Percentiles rank a stretch among this genome's conserved stretches.
These are phyloP conservation scores for Penicillium psychrofluorescens DNA, from an alignment of 495 filamentous ascomycete species.

Conservation along the genomic window DNA sequence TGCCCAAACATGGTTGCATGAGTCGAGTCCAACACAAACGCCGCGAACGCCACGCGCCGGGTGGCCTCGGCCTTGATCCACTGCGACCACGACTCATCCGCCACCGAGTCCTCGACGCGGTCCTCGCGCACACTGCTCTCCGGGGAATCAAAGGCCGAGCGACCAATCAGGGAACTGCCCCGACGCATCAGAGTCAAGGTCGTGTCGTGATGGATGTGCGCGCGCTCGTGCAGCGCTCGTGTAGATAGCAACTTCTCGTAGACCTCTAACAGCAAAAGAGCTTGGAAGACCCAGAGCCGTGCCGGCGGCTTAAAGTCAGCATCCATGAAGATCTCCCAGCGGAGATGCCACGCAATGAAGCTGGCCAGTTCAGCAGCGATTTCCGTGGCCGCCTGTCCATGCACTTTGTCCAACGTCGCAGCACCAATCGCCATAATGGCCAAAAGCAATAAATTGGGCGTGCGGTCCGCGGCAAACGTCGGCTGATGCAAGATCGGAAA, in stretches of 20 bases:
- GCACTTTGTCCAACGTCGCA: slow-evolving; percentile 73
- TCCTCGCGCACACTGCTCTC: slow-evolving; percentile 44
- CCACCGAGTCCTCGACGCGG: slow-evolving; percentile 26
- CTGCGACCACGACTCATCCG: slow-evolving; percentile 92
- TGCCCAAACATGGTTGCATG: slow-evolving; percentile 99
- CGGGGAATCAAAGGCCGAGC: slow-evolving; percentile 79
- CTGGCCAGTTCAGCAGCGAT: slow-evolving; percentile 71
- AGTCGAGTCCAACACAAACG: slow-evolving; percentile 91
- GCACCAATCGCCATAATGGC: slow-evolving; percentile 94
- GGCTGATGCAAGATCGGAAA: slow-evolving; percentile 91
- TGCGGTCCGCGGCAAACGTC: slow-evolving; percentile 83
- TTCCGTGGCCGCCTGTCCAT: slow-evolving; percentile 65
- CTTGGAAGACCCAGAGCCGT: slow-evolving; percentile 96
- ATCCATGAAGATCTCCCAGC: slow-evolving; percentile 91
- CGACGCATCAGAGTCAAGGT: slow-evolving; percentile 93
- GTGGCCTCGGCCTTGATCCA: slow-evolving; percentile 97
- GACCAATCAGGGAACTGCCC: slow-evolving; percentile 86
- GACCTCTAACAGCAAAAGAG: slow-evolving; percentile 78
- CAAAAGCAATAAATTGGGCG: slow-evolving; percentile 77
- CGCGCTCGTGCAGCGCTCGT: slow-evolving; percentile 83
- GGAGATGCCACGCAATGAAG: slow-evolving; percentile 83
- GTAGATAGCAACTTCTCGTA: slow-evolving; percentile 98
- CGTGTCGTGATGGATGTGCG: slow-evolving; percentile 95
- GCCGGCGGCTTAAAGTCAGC: slow-evolving; percentile 87
- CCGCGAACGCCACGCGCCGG: slow-evolving; percentile 82